Conservation (phyloP, 2,329 filamentous ascomycete species). For the Raffaelea ambrosiae region DNA sequence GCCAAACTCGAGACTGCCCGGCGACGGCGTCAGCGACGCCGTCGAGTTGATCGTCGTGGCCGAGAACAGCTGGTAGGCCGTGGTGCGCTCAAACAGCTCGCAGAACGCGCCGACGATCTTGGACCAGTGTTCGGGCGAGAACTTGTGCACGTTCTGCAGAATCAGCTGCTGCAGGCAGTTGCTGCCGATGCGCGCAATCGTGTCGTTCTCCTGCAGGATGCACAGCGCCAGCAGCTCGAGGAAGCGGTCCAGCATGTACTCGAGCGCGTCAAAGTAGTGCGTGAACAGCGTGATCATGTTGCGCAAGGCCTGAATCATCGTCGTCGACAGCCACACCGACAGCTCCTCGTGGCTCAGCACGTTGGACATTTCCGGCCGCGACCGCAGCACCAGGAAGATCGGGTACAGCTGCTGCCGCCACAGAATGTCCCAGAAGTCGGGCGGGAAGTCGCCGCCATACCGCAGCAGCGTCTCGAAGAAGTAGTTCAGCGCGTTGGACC, state of each 20-base stretch:
- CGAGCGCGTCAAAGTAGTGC: constrained; percentile 91
- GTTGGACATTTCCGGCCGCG: constrained; percentile 92
- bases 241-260: constrained; percentile 98
- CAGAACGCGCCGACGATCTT: constrained; percentile 95
- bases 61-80: constrained; percentile 90
- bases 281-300: constrained; percentile 99
- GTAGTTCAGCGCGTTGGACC: constrained; percentile 84
- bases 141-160: constrained; percentile 90
- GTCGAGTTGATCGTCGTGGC: constrained; percentile 55
- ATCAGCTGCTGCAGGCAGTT: constrained; percentile 97
- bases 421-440: constrained; percentile 96
- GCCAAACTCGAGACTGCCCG: constrained; percentile 45
- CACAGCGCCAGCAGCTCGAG: constrained; percentile 88
- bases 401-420: constrained; percentile 96
- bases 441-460: constrained; percentile 84
- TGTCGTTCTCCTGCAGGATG: constrained; percentile 99
- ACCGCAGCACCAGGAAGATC: constrained; percentile 96
- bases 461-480: constrained; percentile 89
- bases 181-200: constrained; percentile 92
- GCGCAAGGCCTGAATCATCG: constrained; percentile 95
- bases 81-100: constrained; percentile 88
- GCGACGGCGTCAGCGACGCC: constrained; percentile 39
- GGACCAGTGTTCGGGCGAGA: constrained; percentile 77
- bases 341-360: constrained; percentile 93
- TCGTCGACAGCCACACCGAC: constrained; percentile 97